Evolutionary conservation across 1,139 yeast species (phyloP), one percentile per base, ranked within the genome.

Genomic region (Kodamaea arcana): DNA sequence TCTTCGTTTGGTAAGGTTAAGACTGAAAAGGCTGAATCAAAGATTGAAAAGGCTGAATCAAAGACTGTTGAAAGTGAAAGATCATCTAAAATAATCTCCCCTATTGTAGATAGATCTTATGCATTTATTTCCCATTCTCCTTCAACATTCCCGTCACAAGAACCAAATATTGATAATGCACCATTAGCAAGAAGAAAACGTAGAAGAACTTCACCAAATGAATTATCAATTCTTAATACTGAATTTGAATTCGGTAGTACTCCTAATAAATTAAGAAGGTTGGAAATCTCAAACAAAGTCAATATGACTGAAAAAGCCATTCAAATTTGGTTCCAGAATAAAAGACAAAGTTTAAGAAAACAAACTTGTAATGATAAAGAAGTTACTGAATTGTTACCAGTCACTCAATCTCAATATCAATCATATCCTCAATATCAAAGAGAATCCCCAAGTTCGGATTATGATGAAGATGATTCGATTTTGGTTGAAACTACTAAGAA

Each of bases 281-380:
- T 78, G 31, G 82, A 78, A 44, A 84, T 92, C 46, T 95, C 97
- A 12, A 60, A 65, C 24, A 76, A 71, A 44, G 94, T 92, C 29
- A 78, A 79, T 44, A 92, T 90, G 97, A 77, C 92, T n/a, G 97
- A 88, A 57, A 88, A 88, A 58, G 95, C 97, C 2, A 95, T 92
- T 21, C 97, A 92, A 62, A 87, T 92, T 45, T 92, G 98, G 98
- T 92, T 92, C 62, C 98, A 92, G 62, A 92, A 92, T 61, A 84
- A 80, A 58, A 79, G 98, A 59, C 98, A 92, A 63, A 75, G 88
- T 29, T 62, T 80, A 45, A 78, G 94, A 46, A 80, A 78, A 48
- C 74, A 64, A 44, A 52, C 56, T 39, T 56, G 51, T 36, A 42
- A 50, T 31, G 75, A 70, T 43, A 64, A 56, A 47, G 76, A 70